Conservation (phyloP, 352 stramenopile genomes). For the Phytophthora capsici region DNA sequence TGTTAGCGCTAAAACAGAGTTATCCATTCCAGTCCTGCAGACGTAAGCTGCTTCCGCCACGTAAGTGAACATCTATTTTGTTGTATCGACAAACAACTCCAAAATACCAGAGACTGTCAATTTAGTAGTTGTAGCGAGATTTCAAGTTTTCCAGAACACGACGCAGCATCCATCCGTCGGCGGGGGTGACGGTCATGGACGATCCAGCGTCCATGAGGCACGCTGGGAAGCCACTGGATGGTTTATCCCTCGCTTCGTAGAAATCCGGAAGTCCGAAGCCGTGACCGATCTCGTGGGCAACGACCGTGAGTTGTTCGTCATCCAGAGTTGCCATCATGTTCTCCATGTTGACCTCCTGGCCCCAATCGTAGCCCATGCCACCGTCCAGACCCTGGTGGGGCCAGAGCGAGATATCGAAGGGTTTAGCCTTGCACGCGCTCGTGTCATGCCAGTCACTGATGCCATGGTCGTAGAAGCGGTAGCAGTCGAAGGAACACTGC, state of each 20-base stretch:
- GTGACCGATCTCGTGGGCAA: slow-evolving; percentile 38
- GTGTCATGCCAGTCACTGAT: slow-evolving; percentile 19
- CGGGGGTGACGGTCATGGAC: slow-evolving; percentile 13
- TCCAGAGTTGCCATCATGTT: slow-evolving; percentile 31
- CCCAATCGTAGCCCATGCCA: slow-evolving; percentile 18
- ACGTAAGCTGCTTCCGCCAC: no score
- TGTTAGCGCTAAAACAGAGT: background rate
- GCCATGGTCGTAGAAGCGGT: slow-evolving; percentile 29
- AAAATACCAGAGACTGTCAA: no score
- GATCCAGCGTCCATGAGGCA: slow-evolving; percentile 9
- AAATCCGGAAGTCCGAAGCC: slow-evolving; percentile 21
- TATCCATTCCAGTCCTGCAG: background rate
- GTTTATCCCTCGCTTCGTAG: slow-evolving; percentile 14
- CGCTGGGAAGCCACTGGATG: background rate
- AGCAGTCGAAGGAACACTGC: slow-evolving; percentile 31
- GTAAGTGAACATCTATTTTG: background rate
- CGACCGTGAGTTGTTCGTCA: slow-evolving; percentile 23
- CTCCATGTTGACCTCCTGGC: slow-evolving; percentile 22
- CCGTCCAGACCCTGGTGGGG: slow-evolving; percentile 25
- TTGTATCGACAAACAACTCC: background rate
- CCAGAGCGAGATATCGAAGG: slow-evolving; percentile 39
- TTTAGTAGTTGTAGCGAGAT: slow-evolving; percentile 16
- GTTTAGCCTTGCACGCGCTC: slow-evolving; percentile 24
- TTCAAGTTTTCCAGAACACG: slow-evolving; percentile 14
- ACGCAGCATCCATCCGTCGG: slow-evolving; percentile 26